Conservation (phyloP, 1,139 yeast genomes). For the Ogataea hybrid region DNA sequence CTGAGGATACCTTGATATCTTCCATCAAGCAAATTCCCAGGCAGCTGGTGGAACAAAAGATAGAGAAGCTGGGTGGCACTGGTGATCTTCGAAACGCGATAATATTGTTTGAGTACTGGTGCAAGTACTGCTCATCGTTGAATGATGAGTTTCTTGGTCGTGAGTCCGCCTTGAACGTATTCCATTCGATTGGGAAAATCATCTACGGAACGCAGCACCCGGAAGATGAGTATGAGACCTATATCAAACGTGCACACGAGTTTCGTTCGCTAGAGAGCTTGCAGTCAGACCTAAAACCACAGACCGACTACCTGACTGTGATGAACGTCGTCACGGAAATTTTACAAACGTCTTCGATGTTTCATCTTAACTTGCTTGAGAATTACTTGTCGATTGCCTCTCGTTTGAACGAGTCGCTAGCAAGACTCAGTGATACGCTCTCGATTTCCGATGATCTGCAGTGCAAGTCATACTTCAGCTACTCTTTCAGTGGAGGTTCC, state of each 20-base stretch:
- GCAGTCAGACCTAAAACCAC: neutral
- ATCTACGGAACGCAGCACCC: conserved; percentile 51
- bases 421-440: conserved; percentile 21
- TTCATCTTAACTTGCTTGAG: conserved; percentile 43
- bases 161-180: conserved; percentile 52
- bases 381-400: conserved; percentile 38
- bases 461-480: neutral
- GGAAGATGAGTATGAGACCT: conserved; percentile 28
- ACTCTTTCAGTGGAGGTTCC: neutral
- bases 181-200: conserved; percentile 70
- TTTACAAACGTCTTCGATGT: conserved; percentile 30
- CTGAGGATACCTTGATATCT: conserved; percentile 33
- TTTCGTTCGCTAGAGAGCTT: neutral
- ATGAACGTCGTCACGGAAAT: conserved; percentile 35
- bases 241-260: conserved; percentile 20
- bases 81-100: conserved; percentile 83
- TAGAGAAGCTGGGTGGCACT: conserved; percentile 43
- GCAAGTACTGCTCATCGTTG: conserved; percentile 21
- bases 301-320: conserved; percentile 31
- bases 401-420: conserved; percentile 16
- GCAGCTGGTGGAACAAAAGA: conserved; percentile 34
- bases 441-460: conserved; percentile 24
- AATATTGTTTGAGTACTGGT: conserved; percentile 70
- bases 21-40: conserved; percentile 36
- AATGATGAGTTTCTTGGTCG: conserved; percentile 33